Evolutionary conservation across 2,329 filamentous ascomycete genomes (phyloP).

Genomic region (Penicillium sumatraense): DNA sequence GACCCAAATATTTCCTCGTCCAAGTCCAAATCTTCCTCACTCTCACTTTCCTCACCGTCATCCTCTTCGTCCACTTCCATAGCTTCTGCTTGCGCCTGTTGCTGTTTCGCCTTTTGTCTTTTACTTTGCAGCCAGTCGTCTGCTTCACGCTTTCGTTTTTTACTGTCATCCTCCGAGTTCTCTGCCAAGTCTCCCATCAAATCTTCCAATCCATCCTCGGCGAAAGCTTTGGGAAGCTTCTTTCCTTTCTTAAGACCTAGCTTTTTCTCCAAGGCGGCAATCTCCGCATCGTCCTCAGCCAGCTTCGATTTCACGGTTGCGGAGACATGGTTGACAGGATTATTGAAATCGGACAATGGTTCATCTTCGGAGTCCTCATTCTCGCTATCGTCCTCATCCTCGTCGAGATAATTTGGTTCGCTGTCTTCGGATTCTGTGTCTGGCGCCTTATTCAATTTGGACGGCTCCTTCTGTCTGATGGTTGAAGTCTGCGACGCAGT

Average conservation of each 20-base stretch:
- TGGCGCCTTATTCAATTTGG: conserved; percentile 18
- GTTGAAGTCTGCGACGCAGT: background rate
- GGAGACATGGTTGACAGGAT: conserved; percentile 31
- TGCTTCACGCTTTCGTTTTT: conserved; percentile 66
- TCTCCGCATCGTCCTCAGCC: conserved; percentile 83
- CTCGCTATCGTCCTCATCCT: conserved; percentile 21
- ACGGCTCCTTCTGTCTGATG: background rate
- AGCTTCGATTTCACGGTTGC: conserved; percentile 64
- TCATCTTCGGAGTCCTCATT: conserved; percentile 9
- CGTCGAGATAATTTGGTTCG: conserved; percentile 26
- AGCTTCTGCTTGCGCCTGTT: conserved; percentile 25
- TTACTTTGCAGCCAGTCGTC: conserved; percentile 65
- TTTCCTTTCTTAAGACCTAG: conserved; percentile 81
- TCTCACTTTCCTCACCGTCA: conserved; percentile 30
- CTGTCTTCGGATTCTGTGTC: conserved; percentile 22
- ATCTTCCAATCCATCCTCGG: conserved; percentile 81
- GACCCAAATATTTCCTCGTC: conserved; percentile 31
- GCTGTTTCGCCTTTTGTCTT: conserved; percentile 56
- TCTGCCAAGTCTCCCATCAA: conserved; percentile 72
- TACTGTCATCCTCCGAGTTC: conserved; percentile 53
- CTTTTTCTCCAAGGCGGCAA: conserved; percentile 83
- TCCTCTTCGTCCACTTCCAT: conserved; percentile 8
- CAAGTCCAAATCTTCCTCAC: conserved; percentile 39
- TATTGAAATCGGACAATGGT: background rate
- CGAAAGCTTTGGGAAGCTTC: conserved; percentile 71